Conservation (phyloP, 495 filamentous ascomycete genomes). For the Elasticomyces elasticus region DNA sequence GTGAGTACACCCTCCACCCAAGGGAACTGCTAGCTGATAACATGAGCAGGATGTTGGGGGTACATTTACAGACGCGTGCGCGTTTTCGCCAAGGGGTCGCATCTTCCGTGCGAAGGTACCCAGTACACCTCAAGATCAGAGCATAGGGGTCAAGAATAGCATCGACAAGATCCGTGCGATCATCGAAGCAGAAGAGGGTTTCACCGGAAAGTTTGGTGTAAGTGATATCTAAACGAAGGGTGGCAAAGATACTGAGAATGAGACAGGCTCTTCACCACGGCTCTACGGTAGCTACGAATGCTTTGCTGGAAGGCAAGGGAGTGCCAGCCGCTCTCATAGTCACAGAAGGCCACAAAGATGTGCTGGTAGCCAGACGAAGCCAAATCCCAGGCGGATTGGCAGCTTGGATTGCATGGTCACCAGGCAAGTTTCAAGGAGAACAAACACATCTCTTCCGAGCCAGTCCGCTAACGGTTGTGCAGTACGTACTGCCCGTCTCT, state of each 20-base stretch:
- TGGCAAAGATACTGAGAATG: too few relatives aligned
- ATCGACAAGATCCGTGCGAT: constrained; percentile 32
- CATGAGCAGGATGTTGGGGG: constrained; percentile 16
- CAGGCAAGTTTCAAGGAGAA: too few relatives aligned
- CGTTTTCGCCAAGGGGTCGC: constrained; percentile 36
- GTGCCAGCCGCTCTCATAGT: constrained; percentile 23
- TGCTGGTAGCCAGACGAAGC: constrained; percentile 36
- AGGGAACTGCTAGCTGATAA: background rate
- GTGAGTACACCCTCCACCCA: background rate
- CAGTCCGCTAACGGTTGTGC: too few relatives aligned
- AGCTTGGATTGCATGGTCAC: constrained; percentile 41
- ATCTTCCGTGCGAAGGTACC: constrained; percentile 40
- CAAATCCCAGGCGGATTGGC: constrained; percentile 43
- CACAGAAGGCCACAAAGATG: constrained; percentile 28
- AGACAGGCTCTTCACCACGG: constrained; percentile 27
- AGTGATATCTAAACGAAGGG: too few relatives aligned
- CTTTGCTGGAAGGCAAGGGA: constrained; percentile 26
- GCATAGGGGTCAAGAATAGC: constrained; percentile 39
- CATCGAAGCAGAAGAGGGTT: constrained; percentile 22
- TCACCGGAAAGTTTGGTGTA: constrained; percentile 26
- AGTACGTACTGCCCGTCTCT: too few relatives aligned
- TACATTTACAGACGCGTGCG: constrained; percentile 43
- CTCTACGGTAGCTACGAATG: constrained; percentile 24
- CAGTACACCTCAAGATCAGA: constrained; percentile 41
- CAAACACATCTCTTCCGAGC: too few relatives aligned